Conservation (phyloP, 2,329 filamentous ascomycete genomes). For the Cyanodermella asteris region DNA sequence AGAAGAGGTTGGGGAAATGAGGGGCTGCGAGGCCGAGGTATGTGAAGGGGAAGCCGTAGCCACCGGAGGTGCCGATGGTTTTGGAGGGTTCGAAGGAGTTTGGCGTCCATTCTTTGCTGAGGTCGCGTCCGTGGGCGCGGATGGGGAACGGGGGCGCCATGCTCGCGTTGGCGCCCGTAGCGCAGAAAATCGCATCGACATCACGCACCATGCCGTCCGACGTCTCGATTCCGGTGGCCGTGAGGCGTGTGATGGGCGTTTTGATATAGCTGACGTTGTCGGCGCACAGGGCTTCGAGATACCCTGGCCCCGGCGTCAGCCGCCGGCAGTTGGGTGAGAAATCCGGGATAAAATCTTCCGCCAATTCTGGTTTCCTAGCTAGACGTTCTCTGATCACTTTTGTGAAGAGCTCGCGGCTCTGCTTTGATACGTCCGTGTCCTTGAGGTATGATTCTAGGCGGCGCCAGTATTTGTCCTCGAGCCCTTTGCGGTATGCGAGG, state of each 20-base stretch:
- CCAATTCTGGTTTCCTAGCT: constrained; percentile 31
- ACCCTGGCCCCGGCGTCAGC: constrained; percentile 43
- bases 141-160: constrained; percentile 40
- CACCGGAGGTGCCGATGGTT: no score
- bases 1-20: constrained; percentile 45
- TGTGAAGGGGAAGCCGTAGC: constrained; percentile 41
- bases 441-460: constrained; percentile 33
- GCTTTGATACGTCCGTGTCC: constrained; percentile 26
- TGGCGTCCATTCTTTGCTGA: constrained; percentile 34
- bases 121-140: constrained; percentile 29
- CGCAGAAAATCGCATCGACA: constrained; percentile 45
- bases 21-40: constrained; percentile 44
- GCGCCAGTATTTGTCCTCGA: constrained; percentile 41
- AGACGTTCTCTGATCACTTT: constrained; percentile 33
- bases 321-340: constrained; percentile 44
- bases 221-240: constrained; percentile 36
- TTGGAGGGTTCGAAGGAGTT: no score
- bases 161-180: constrained; percentile 43
- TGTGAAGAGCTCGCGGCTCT: constrained; percentile 25
- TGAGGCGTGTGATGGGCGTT: constrained; percentile 35
- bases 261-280: constrained; percentile 41
- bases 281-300: constrained; percentile 40
- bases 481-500: constrained; percentile 32
- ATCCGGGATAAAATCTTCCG: constrained; percentile 35
- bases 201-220: constrained; percentile 32